Evolutionary conservation across 805 yeast species (phyloP).

Genomic region (Clavispora asparagi): DNA sequence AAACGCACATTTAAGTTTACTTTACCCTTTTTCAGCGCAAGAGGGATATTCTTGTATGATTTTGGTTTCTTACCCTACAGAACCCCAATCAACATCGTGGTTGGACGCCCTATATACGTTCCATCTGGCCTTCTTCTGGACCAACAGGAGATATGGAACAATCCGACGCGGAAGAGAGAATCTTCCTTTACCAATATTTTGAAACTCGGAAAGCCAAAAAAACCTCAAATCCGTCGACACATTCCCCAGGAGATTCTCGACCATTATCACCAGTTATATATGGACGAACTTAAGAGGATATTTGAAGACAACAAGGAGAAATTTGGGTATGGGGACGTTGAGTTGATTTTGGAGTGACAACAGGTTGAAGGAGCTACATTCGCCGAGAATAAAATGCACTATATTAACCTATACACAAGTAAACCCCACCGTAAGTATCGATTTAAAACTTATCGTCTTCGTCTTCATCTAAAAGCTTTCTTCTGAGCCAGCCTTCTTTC

Average conservation of each 20-base stretch:
- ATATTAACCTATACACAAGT: slow-evolving; percentile 1
- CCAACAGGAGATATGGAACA: slow-evolving; percentile 13
- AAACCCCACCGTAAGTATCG: not conserved
- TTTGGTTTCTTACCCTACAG: slow-evolving; percentile 88
- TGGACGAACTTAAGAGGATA: slow-evolving; percentile 54
- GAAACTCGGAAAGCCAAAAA: slow-evolving; percentile 14
- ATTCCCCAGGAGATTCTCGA: slow-evolving; percentile 46
- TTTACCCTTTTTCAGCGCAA: slow-evolving; percentile 82
- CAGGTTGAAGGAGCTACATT: too few relatives aligned
- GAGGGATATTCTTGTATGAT: slow-evolving; percentile 90
- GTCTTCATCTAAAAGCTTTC: slow-evolving; percentile 2
- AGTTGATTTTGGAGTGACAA: slow-evolving; percentile 37
- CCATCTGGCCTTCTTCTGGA: slow-evolving; percentile 38
- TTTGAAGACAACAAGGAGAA: slow-evolving; percentile 62
- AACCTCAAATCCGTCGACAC: slow-evolving; percentile 19
- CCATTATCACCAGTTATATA: slow-evolving; percentile 67
- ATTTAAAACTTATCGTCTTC: slow-evolving; percentile 8
- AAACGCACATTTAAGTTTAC: slow-evolving; percentile 77
- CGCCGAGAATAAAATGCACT: not conserved
- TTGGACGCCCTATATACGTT: slow-evolving; percentile 62
- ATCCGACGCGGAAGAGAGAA: slow-evolving; percentile 8
- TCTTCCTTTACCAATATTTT: slow-evolving; percentile 28
- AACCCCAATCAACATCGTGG: slow-evolving; percentile 69
- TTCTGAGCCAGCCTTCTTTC: slow-evolving; percentile 8
- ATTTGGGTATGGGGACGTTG: slow-evolving; percentile 48